These are phyloP conservation scores for Nothopassalora personata DNA, from an alignment of 2,329 filamentous ascomycete species.

Conservation along the genomic window DNA sequence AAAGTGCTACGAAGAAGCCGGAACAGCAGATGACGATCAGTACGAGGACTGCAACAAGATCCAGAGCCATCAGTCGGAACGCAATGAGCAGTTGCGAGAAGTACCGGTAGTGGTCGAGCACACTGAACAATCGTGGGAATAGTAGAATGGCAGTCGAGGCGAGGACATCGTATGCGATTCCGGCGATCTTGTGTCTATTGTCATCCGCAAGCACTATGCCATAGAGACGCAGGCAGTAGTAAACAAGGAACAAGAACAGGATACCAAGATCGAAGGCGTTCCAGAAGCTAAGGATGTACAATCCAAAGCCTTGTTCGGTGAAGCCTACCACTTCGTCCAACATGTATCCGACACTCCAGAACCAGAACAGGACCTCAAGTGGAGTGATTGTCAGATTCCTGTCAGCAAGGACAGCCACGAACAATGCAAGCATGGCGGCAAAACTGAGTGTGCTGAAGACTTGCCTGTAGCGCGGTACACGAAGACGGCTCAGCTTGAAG, in stretches of 20 bases:
- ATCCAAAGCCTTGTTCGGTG: constrained; percentile 90
- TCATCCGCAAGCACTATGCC: constrained; percentile 77
- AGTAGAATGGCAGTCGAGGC: constrained; percentile 85
- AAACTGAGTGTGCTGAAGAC: constrained; percentile 85
- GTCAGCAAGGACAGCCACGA: constrained; percentile 72
- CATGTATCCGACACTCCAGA: constrained; percentile 97
- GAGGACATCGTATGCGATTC: constrained; percentile 88
- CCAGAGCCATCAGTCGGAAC: constrained; percentile 88
- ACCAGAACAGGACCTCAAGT: constrained; percentile 88
- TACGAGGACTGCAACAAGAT: constrained; percentile 77
- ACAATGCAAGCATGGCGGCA: constrained; percentile 76
- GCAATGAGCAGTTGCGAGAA: constrained; percentile 93
- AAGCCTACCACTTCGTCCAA: constrained; percentile 93
- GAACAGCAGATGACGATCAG: constrained; percentile 84
- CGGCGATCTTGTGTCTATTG: constrained; percentile 62
- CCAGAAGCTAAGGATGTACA: constrained; percentile 98
- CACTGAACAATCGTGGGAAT: constrained; percentile 84
- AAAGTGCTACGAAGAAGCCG: constrained; percentile 94
- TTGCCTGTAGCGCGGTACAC: constrained; percentile 86
- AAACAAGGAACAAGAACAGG: constrained; percentile 74
- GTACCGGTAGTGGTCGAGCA: constrained; percentile 91
- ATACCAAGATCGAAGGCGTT: constrained; percentile 93
- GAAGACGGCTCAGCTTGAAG: constrained; percentile 83
- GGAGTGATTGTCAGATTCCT: constrained; percentile 75
- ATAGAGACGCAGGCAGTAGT: constrained; percentile 85